A percentile compares a stretch with the other conserved stretches of the same genome.
phyloP scores from a whole-genome alignment of 768 basidiomycete species.

The Tubosaeta sp. region DNA sequence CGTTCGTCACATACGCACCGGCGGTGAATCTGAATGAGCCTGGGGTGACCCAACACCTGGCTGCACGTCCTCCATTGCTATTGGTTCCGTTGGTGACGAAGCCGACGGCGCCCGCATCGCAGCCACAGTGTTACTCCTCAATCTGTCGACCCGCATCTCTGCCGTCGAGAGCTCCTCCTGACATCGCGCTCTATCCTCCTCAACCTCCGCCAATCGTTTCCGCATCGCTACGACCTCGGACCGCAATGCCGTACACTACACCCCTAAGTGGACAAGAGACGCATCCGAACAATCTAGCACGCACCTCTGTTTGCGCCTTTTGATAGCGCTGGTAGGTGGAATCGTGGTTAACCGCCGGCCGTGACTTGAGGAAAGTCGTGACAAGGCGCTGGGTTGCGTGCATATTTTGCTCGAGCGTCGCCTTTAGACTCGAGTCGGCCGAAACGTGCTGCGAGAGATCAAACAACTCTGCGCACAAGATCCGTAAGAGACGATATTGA shows the following conservation, averaged over 20 bases:
- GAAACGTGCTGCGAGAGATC: conserved; percentile 32
- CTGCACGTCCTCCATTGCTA: conserved; percentile 24
- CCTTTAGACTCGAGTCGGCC: conserved; percentile 28
- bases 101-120: conserved; percentile 41
- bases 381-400: conserved; percentile 58
- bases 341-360: conserved; percentile 32
- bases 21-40: conserved; percentile 57
- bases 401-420: conserved; percentile 51
- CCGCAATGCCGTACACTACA: conserved; percentile 53
- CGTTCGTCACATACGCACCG: conserved; percentile 56
- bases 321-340: conserved; percentile 46
- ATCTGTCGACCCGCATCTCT: conserved; percentile 60
- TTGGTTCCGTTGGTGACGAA: conserved; percentile 31
- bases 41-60: conserved; percentile 42
- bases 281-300: conserved; percentile 11
- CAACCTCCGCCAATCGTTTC: conserved; percentile 45
- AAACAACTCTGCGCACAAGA: conserved; percentile 23
- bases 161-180: conserved; percentile 49
- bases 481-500: not conserved
- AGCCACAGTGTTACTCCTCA: conserved; percentile 50
- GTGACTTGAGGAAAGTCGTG: conserved; percentile 46
- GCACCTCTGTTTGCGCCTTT: conserved; percentile 57
- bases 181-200: conserved; percentile 46
- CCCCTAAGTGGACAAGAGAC: conserved; percentile 9
- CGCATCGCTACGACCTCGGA: conserved; percentile 54